phyloP scores from a whole-genome alignment of 768 basidiomycete genomes.

The Kwoniella botswanensis region DNA sequence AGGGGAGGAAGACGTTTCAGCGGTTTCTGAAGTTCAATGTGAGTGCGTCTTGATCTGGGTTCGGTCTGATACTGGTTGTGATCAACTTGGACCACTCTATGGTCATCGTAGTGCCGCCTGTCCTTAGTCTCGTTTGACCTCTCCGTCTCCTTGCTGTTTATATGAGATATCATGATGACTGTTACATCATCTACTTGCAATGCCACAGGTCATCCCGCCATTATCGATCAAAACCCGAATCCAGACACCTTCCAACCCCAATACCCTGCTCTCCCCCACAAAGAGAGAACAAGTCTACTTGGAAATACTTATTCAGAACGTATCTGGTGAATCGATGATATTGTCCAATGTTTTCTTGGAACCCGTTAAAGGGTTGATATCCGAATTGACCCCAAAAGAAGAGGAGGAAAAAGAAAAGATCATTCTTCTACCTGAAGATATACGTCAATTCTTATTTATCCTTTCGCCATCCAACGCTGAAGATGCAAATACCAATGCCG shows the following conservation, averaged over 20 bases:
- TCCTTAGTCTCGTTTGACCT: no score
- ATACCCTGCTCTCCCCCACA: constrained; percentile 67
- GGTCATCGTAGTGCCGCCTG: no score
- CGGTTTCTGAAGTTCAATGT: constrained; percentile 93
- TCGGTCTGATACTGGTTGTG: no score
- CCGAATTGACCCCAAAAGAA: constrained; percentile 62
- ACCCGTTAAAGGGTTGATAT: constrained; percentile 59
- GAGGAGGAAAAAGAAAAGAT: constrained; percentile 49
- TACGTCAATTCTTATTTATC: constrained; percentile 85
- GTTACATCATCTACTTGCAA: not conserved
- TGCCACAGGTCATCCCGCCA: constrained; percentile 83
- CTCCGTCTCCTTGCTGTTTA: not conserved
- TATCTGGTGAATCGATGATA: constrained; percentile 78
- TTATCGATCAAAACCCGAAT: constrained; percentile 95
- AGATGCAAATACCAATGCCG: not conserved
- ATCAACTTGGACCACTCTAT: no score
- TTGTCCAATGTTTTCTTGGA: constrained; percentile 68
- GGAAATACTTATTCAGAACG: constrained; percentile 90
- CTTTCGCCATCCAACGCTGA: constrained; percentile 61
- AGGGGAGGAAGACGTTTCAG: constrained; percentile 65
- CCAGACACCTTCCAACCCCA: constrained; percentile 74
- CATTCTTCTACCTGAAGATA: constrained; percentile 82
- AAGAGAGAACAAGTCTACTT: constrained; percentile 85
- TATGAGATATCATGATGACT: not conserved
- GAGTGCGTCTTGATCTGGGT: constrained; percentile 52